phyloP scores from a whole-genome alignment of 345 rosid species.

The Gynandropsis gynandra region DNA sequence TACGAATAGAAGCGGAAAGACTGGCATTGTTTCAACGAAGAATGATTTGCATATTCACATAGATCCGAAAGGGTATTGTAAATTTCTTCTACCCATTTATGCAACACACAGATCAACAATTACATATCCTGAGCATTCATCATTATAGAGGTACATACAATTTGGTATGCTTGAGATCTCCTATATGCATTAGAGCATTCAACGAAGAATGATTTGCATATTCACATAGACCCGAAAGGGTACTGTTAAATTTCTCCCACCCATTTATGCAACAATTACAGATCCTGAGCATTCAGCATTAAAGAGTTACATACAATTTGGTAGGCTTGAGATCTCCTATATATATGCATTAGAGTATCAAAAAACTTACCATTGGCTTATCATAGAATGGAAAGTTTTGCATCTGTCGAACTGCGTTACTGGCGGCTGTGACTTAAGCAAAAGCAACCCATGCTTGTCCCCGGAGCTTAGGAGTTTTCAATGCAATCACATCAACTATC shows the following conservation, averaged over 20 bases:
- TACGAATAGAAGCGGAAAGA: neutral
- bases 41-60: neutral
- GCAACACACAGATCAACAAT: neutral
- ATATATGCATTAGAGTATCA: too few species aligned
- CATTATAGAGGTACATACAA: too few species aligned
- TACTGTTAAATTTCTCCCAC: neutral
- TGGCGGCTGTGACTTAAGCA: conserved; percentile 83
- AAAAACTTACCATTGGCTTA: conserved; percentile 79
- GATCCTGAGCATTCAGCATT: neutral
- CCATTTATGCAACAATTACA: neutral
- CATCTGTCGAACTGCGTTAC: conserved; percentile 92
- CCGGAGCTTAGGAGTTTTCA: conserved; percentile 90
- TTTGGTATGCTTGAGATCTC: neutral
- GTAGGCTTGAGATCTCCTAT: neutral
- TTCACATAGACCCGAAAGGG: neutral
- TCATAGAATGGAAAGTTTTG: conserved; percentile 93
- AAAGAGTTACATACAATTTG: neutral
- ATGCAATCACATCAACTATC: conserved; percentile 90
- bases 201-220: neutral
- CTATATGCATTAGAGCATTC: too few species aligned
- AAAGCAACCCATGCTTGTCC: conserved; percentile 99
- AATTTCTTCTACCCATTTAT: neutral
- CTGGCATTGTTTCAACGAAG: neutral
- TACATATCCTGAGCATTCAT: neutral
- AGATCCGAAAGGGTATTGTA: neutral